These are phyloP conservation scores for Chrysoporthe austroafricana DNA, from an alignment of 2,329 filamentous ascomycete genomes.

Conservation along the genomic window DNA sequence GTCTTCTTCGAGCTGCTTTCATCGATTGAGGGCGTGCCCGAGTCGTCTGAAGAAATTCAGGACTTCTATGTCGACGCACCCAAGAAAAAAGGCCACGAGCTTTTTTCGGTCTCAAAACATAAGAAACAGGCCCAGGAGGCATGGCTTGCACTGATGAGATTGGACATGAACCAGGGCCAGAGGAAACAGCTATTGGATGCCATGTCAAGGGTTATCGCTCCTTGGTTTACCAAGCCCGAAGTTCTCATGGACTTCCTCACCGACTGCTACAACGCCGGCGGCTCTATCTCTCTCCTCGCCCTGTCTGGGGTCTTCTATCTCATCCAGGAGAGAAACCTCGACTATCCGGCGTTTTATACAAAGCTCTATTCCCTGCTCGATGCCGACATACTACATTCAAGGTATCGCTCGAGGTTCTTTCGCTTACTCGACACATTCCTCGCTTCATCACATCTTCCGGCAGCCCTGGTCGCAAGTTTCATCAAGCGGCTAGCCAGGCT, in stretches of 20 bases:
- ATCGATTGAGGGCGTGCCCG: slow-evolving; percentile 71
- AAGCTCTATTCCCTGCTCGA: slow-evolving; percentile 95
- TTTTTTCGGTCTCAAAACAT: slow-evolving; percentile 70
- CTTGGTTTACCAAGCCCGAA: slow-evolving; percentile 88
- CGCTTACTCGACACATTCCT: slow-evolving; percentile 90
- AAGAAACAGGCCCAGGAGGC: slow-evolving; percentile 83
- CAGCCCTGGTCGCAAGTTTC: slow-evolving; percentile 89
- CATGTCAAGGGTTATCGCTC: slow-evolving; percentile 78
- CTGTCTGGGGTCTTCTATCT: slow-evolving; percentile 94
- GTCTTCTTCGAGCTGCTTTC: slow-evolving; percentile 66
- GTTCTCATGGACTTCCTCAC: slow-evolving; percentile 94
- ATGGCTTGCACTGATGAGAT: slow-evolving; percentile 78
- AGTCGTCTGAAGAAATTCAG: slow-evolving; percentile 66
- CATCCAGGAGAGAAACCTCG: slow-evolving; percentile 89
- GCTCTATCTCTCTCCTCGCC: slow-evolving; percentile 83
- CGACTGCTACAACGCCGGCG: slow-evolving; percentile 87
- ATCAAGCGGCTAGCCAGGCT: slow-evolving; percentile 90
- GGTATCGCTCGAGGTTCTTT: slow-evolving; percentile 92
- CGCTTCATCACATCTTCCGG: slow-evolving; percentile 88
- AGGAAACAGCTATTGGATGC: slow-evolving; percentile 78
- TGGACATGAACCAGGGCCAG: slow-evolving; percentile 70
- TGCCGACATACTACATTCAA: slow-evolving; percentile 84
- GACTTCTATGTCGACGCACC: slow-evolving; percentile 66
- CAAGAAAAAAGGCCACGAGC: slow-evolving; percentile 66
- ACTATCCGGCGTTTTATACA: slow-evolving; percentile 91